Evolutionary conservation across 164 flowering plant genomes (phyloP).

Genomic region (Vitis amurensis): DNA sequence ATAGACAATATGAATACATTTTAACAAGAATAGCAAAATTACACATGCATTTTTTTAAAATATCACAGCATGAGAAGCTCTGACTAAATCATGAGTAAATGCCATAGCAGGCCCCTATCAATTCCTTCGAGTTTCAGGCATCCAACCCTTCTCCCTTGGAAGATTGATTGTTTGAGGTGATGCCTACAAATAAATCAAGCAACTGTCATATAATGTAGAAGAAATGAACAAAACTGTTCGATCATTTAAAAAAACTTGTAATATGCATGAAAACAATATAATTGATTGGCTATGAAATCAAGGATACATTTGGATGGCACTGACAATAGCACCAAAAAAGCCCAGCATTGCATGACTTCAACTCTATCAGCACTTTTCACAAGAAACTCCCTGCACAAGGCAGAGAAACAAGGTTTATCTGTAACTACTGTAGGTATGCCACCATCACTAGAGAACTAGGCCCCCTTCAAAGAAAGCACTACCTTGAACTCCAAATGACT

Average conservation of each 20-base stretch:
- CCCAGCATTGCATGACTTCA: conserved; percentile 92
- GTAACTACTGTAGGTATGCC: neutral
- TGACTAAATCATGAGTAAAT: no score
- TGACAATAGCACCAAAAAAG: conserved; percentile 78
- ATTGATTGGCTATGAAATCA: conserved; percentile 1
- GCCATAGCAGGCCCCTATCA: no score
- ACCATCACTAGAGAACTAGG: neutral
- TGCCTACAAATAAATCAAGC: no score
- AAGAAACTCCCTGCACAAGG: conserved; percentile 72
- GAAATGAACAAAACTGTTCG: no score
- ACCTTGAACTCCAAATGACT: no score
- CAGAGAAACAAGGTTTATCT: neutral
- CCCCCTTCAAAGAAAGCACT: neutral
- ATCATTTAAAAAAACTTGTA: no score
- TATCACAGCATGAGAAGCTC: neutral
- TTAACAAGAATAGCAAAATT: neutral
- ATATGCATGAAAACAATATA: no score
- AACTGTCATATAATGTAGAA: no score
- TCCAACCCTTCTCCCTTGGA: no score
- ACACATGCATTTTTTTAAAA: neutral
- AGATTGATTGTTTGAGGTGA: no score
- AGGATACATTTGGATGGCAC: conserved; percentile 97
- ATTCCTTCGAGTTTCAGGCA: no score
- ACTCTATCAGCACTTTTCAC: conserved; percentile 83
- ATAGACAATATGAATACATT: no score